Evolutionary conservation across 805 yeast species (phyloP).

Genomic region (Pichia exigua): DNA sequence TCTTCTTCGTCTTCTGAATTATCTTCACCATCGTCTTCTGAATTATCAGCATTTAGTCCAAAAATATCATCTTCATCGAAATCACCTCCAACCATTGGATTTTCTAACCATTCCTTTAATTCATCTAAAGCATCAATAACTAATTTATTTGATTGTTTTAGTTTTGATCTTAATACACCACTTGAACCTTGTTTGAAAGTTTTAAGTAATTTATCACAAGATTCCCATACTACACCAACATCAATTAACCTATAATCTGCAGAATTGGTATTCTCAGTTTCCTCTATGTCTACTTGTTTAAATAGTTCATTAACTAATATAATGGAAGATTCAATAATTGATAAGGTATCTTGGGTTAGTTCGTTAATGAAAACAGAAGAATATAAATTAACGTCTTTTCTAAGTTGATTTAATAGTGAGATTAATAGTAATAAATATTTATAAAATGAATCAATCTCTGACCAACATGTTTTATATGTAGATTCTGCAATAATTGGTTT

Average conservation of each 20-base stretch:
- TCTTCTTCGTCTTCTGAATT: slow-evolving; percentile 22
- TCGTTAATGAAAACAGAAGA: slow-evolving; percentile 25
- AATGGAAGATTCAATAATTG: slow-evolving; percentile 13
- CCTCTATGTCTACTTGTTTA: slow-evolving; percentile 9
- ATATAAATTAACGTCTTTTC: slow-evolving; percentile 28
- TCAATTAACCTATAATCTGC: slow-evolving; percentile 41
- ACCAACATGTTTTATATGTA: slow-evolving; percentile 37
- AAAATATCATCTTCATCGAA: slow-evolving; percentile 43
- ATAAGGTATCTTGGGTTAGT: slow-evolving; percentile 21
- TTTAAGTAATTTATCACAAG: slow-evolving; percentile 42
- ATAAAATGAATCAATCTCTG: slow-evolving; percentile 39
- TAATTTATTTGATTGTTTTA: slow-evolving; percentile 37
- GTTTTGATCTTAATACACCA: slow-evolving; percentile 41
- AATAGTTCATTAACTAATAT: slow-evolving; percentile 16
- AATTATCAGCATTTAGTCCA: slow-evolving; percentile 21
- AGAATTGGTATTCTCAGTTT: slow-evolving; percentile 18
- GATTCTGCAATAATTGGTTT: slow-evolving; percentile 45
- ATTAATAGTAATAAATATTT: slow-evolving; percentile 37
- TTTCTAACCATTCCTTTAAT: slow-evolving; percentile 59
- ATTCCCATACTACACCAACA: slow-evolving; percentile 67
- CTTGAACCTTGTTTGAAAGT: slow-evolving; percentile 43
- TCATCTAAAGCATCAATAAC: slow-evolving; percentile 61
- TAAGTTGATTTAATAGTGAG: slow-evolving; percentile 38
- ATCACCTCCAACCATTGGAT: slow-evolving; percentile 35
- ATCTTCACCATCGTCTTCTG: slow-evolving; percentile 12